These are phyloP conservation scores for Mycena latifolia DNA, from an alignment of 768 basidiomycete genomes.

Conservation along the genomic window DNA sequence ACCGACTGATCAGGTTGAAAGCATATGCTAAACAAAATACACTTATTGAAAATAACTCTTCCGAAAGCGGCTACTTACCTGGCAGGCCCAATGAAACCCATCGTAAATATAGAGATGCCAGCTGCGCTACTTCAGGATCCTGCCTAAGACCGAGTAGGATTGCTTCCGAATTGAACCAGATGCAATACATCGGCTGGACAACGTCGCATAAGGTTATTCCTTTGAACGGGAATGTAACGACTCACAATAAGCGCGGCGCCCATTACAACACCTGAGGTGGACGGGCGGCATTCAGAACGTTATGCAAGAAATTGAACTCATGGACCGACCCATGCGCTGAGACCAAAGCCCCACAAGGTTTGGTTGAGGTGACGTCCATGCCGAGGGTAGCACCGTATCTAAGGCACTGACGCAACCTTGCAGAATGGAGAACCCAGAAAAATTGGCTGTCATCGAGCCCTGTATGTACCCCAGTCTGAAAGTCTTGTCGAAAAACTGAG, in stretches of 20 bases:
- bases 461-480: background rate
- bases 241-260: slow-evolving; percentile 67
- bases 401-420: slow-evolving; percentile 90
- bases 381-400: slow-evolving; percentile 95
- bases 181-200: slow-evolving; percentile 39
- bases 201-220: slow-evolving; percentile 19
- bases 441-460: slow-evolving; percentile 80
- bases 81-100: slow-evolving; percentile 86
- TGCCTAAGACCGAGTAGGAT: slow-evolving; percentile 83
- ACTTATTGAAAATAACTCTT: slow-evolving; percentile 14
- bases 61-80: slow-evolving; percentile 47
- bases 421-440: slow-evolving; percentile 83
- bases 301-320: background rate
- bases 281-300: background rate
- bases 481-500: too few relatives aligned
- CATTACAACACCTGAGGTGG: slow-evolving; percentile 79
- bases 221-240: background rate
- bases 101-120: slow-evolving; percentile 83
- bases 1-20: slow-evolving; percentile 65
- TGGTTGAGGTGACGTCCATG: slow-evolving; percentile 93
- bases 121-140: slow-evolving; percentile 85
- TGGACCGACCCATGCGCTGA: slow-evolving; percentile 84
- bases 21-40: slow-evolving; percentile 54
- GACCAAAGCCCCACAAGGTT: slow-evolving; percentile 91
- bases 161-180: slow-evolving; percentile 89